Evolutionary conservation across 306 rosid species (phyloP), one percentile per base, ranked within the genome.

Genomic region (Lathyrus aphaca): DNA sequence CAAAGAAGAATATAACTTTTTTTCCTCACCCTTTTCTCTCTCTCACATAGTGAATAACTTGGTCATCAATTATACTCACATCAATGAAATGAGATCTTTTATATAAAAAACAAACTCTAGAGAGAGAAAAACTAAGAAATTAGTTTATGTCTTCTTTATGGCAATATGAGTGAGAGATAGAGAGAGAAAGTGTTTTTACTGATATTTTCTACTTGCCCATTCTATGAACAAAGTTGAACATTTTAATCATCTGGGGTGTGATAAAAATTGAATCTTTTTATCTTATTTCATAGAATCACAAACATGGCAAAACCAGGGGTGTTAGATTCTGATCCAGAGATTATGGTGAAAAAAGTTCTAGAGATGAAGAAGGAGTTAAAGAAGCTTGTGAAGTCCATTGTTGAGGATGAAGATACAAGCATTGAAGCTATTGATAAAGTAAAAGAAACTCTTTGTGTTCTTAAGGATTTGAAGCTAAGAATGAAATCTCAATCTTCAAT

Each of bases 351-450:
- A 69, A 83, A 77, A 68, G 79, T 74, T 30, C 27, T 78, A 5
- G 97, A 92, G 71, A 80, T 92, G 84, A 92, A 92, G 91, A 92
- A 58, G 76, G 95, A 89, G 78, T 54, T 89, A 56, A 90, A 86
- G 70, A 87, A 83, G 76, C 58, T 92, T 64, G 84, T 87, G 37
- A 74, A 61, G 55, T 85, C 86, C 57, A 84, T 92, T 25, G 66
- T 89, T 5, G 88, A 86, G 10, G 96, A 92, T 10, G 88, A 82
- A 77, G 83, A 63, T 63, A 63, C 43, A 75, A 77, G 74, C 74
- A 37, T 51, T 19, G 85, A 84, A 38, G 81, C 78, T 17, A 79
- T 92, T 79, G 96, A 89, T 83, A 75, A 82, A 66, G 90, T 92
- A 0, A 86, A 62, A 37, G 91, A 87, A 25, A 76, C 80, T 11